phyloP scores from a whole-genome alignment of 2,329 filamentous ascomycete genomes.

The Cladosporium sp. region DNA sequence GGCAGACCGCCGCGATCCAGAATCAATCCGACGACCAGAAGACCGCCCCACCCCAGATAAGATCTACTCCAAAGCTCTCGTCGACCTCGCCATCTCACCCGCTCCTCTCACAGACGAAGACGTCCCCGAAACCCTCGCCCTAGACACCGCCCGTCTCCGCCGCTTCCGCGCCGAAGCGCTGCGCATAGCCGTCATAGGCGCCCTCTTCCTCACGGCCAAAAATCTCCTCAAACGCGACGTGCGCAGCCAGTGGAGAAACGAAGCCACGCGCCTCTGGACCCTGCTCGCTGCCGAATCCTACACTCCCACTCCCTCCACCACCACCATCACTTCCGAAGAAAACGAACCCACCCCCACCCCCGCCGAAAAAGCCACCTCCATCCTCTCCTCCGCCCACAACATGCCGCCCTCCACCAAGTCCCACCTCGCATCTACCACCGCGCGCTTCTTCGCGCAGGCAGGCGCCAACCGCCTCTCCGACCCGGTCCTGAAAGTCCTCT shows the following conservation, averaged over 20 bases:
- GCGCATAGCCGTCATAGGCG: constrained; percentile 67
- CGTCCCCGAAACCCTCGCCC: constrained; percentile 68
- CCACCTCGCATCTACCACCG: constrained; percentile 41
- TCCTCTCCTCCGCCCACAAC: constrained; percentile 47
- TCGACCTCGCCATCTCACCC: constrained; percentile 69
- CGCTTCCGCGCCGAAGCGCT: constrained; percentile 55
- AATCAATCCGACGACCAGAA: constrained; percentile 58
- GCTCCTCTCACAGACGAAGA: constrained; percentile 49
- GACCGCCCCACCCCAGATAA: constrained; percentile 63
- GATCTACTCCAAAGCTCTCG: constrained; percentile 71
- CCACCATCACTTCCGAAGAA: too few relatives aligned
- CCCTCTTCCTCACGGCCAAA: constrained; percentile 74
- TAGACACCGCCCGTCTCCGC: constrained; percentile 63
- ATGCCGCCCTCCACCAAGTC: constrained; percentile 46
- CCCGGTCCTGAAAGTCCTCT: constrained; percentile 63
- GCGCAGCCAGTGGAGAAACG: constrained; percentile 70
- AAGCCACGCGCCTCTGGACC: constrained; percentile 66
- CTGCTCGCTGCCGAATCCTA: constrained; percentile 61
- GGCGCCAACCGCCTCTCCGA: constrained; percentile 49
- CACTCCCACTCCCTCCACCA: constrained; percentile 33
- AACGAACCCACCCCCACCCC: constrained; percentile 18
- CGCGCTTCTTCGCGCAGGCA: constrained; percentile 52
- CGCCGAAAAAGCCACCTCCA: constrained; percentile 41
- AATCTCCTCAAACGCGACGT: constrained; percentile 79
- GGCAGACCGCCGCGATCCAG: constrained; percentile 63